Base-by-base conservation (phyloP, 108 stramenopile species). In the Schizochytrium sp. region DNA sequence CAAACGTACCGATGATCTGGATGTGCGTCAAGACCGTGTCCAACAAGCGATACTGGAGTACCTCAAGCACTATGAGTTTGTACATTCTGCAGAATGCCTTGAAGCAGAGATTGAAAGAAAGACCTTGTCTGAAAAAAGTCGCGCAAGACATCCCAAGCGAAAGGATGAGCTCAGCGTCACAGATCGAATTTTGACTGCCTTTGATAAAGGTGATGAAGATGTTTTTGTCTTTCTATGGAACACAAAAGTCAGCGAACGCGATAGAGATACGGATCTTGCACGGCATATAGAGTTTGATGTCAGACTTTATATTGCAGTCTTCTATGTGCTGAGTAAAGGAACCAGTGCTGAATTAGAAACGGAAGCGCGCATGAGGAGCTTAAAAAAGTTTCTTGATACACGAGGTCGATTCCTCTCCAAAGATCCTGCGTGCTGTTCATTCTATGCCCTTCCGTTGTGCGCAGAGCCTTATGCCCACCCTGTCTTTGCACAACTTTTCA, bases 21-120 rank as follows among this genome's bases (percentile, higher is more conserved):
- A 69, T 44, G 28, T 28, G 28, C 28, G 28, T 28, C 64, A 38
- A 12, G 76, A 46, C 10, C 47, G 53, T 40, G 76, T 83, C 10
- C 76, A 83, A 55, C 10, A 28, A 8, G 76, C 76, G n/a, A 83
- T 83, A 13, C 76, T 83, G 7, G 76, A 83, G 47, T 83, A 83
- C 76, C 76, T 83, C 50, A 55, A 83, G 76, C 28, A 40, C 3
- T 83, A 83, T 40, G 76, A 83, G 50, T 83, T 83, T 53, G 76
- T 83, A 10, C 76, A 83, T 53, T 55, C 76, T 12, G 76, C 76
- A 28, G 50, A 83, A 28, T 83, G 76, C 76, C 76, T 83, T 38
- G 76, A 55, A 38, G 76, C 76, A 12, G 76, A 83, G 76, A 17
- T 83, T 38, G 76, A 83, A 40, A 47, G 53, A 8, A 83, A 28